A percentile compares a stretch with the other conserved stretches of the same genome.
phyloP scores from a whole-genome alignment of 768 basidiomycete species.

The Candolleomyces aberdarensis region DNA sequence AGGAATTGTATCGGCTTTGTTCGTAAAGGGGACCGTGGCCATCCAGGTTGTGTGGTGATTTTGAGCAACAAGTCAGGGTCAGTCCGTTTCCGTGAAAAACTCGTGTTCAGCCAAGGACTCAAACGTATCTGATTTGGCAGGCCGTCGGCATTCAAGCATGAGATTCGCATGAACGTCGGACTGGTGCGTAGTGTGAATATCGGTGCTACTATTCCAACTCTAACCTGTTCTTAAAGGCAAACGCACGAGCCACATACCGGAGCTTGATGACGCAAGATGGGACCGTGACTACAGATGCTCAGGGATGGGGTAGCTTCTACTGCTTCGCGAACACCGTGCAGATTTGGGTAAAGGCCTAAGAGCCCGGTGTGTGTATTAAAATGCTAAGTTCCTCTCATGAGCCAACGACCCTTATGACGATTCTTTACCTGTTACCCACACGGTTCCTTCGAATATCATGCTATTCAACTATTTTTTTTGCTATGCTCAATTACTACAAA shows the following conservation, averaged over 20 bases:
- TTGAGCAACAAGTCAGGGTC: conserved; percentile 57
- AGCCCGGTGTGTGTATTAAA: not conserved
- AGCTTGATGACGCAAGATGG: conserved; percentile 48
- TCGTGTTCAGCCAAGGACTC: not conserved
- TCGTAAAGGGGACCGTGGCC: conserved; percentile 53
- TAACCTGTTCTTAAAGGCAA: conserved; percentile 21
- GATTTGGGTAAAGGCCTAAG: conserved; percentile 48
- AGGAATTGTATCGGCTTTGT: conserved; percentile 75
- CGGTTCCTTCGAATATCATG: no score
- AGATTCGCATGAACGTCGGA: conserved; percentile 67
- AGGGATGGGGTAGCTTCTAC: conserved; percentile 68
- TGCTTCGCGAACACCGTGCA: conserved; percentile 54
- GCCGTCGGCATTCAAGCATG: conserved; percentile 33
- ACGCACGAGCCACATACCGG: conserved; percentile 39
- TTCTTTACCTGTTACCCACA: not conserved
- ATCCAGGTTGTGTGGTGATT: conserved; percentile 66
- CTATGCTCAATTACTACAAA: no score
- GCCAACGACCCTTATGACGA: not conserved
- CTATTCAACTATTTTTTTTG: no score
- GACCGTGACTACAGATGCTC: conserved; percentile 39
- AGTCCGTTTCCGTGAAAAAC: conserved; percentile 5
- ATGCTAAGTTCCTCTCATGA: not conserved
- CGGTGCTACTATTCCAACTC: not conserved
- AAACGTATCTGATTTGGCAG: conserved; percentile 13
- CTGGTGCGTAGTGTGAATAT: conserved; percentile 37